Conservation (phyloP, 2,329 filamentous ascomycete genomes). For the Trichoderma sp. region DNA sequence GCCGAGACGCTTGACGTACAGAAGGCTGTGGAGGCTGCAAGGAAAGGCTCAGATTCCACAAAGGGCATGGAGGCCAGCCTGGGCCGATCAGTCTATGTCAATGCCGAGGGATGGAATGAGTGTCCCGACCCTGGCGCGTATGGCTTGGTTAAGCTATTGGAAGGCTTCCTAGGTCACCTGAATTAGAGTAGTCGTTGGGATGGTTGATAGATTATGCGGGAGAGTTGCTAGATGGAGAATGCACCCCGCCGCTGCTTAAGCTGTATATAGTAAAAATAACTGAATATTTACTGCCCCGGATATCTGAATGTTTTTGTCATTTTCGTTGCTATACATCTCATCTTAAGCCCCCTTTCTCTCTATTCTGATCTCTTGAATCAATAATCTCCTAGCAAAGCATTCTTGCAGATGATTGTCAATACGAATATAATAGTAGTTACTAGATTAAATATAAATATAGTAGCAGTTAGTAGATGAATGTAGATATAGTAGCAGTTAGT, state of each 20-base stretch:
- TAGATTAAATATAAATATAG: too few species aligned
- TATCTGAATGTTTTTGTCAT: background rate
- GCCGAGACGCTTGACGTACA: constrained; percentile 45
- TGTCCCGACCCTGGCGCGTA: constrained; percentile 70
- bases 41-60: constrained; percentile 62
- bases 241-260: background rate
- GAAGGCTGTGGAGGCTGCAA: constrained; percentile 56
- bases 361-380: background rate
- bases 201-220: background rate
- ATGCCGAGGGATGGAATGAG: constrained; percentile 62
- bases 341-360: background rate
- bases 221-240: background rate
- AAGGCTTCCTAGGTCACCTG: constrained; percentile 50
- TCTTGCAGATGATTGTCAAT: background rate
- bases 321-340: background rate
- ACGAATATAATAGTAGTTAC: background rate
- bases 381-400: background rate
- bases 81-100: constrained; percentile 72
- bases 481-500: too few species aligned
- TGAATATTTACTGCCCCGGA: background rate
- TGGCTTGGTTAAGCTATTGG: constrained; percentile 60
- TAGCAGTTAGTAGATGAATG: too few species aligned
- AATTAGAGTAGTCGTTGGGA: background rate
- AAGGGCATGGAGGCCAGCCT: constrained; percentile 72
- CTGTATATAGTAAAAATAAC: background rate